Evolutionary conservation across 768 basidiomycete species (phyloP), one percentile per base, ranked within the genome.

Genomic region (Collybiopsis confluens): DNA sequence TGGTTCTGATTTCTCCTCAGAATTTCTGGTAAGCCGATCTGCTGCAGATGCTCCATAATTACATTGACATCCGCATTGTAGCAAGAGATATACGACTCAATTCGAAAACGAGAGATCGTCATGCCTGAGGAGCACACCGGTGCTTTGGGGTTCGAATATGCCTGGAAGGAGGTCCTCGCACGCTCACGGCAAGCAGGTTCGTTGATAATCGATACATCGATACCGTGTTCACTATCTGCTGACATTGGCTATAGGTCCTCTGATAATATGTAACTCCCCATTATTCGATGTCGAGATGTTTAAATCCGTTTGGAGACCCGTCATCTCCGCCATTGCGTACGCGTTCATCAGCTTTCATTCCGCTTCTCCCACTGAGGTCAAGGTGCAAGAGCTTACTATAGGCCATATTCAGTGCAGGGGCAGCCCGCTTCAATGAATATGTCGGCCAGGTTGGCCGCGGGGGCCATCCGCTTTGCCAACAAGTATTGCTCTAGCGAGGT

Each of bases 51-150:
- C 6, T 42, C 41, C 23, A 42, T 42, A 42, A 8, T 42, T 42
- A 13, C 30, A 42, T 42, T 23, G 41, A n/a, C n/a, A 54, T 8
- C 13, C 54, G n/a, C 4, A 23, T 30, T 10, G 8, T 64, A 97
- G 95, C 83, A 86, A 74, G 79, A 78, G 41, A 92, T 98, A 48
- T 98, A 92, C 59, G 94, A 98, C 60, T 93, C 91, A 1, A 97
- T 99, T 62, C 84, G 90, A 49, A 94, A 90, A 69, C 77, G 85
- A 40, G 97, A 99, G 71, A 98, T 99, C 52, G 80, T 98, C 46
- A 88, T 99, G 85, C 96, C 97, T 0, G 94, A 98, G 69, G 97
- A 99, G 61, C 97, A 99, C 63, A 90, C 86, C 8, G 97, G 96
- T 1, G 92, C 92, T 64, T 79, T 96, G 42, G 97, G 97, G 8